Conservation (phyloP, 106 monocot species). For the Phalaenopsis aphrodite region DNA sequence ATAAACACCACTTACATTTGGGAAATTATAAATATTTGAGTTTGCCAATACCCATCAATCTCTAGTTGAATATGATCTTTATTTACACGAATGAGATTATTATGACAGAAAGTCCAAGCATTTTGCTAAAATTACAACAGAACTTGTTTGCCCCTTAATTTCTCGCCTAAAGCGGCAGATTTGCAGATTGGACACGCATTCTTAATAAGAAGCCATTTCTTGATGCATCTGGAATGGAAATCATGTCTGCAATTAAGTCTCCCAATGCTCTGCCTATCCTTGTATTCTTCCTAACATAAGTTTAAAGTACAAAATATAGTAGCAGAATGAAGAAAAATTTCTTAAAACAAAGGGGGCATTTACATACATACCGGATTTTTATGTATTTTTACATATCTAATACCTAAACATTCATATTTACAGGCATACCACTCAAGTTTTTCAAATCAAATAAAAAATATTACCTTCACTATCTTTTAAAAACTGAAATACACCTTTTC, state of each 20-base stretch:
- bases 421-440: no score
- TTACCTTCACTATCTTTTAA: no score
- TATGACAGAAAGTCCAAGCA: neutral
- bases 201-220: slow-evolving; percentile 32
- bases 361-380: no score
- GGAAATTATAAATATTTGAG: neutral
- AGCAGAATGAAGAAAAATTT: neutral
- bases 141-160: slow-evolving; percentile 11
- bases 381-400: no score
- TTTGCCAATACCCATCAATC: neutral
- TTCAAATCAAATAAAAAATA: no score
- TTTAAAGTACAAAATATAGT: neutral
- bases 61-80: neutral
- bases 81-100: neutral
- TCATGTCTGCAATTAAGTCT: slow-evolving; percentile 47
- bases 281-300: slow-evolving; percentile 41
- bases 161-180: slow-evolving; percentile 22
- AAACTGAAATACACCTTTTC: no score
- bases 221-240: slow-evolving; percentile 42
- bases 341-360: neutral
- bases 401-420: no score
- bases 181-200: slow-evolving; percentile 71
- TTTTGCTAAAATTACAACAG: neutral
- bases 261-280: slow-evolving; percentile 34
- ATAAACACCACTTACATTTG: neutral